Evolutionary conservation across 2,329 filamentous ascomycete genomes (phyloP), one percentile per base, ranked within the genome.

Genomic region (Lecanoromycetidae sp.): DNA sequence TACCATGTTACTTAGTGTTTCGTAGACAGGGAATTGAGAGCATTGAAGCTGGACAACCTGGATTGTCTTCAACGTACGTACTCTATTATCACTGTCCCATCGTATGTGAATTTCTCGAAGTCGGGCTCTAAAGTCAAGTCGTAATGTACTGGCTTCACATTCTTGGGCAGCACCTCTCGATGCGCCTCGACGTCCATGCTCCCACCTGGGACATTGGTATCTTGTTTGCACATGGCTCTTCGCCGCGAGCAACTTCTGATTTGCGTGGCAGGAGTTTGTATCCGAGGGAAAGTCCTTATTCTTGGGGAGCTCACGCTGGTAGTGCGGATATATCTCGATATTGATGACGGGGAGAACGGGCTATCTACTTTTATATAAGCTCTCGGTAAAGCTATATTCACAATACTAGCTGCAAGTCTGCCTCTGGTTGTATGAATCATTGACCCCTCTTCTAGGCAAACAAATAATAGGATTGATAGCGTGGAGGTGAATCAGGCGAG

Each of bases 121-220:
- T 95, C 79, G 46, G 90, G 87, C 69, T 96, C 91, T 53, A 96
- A 74, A 1, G 85, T 91, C 57, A 96, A 68, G 64, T 94, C 79
- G 68, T 96, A 96, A 69, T 96, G 87, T 32, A 75, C 68, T n/a
- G 90, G 88, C 64, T 90, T 83, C 59, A 95, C 87, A 61, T 95
- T 94, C 66, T 81, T 80, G 44, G 90, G 91, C 57, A 96, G 75
- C 55, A 96, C 82, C 71, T 94, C 84, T 58, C 90, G 81, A 54
- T 77, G 79, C 56, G 76, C 74, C 44, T 74, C 66, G 57, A 82
- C 71, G 61, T 80, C 72, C 54, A 75, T 69, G 58, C 72, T 76
- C 57, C 74, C 69, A 53, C 70, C 71, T 20, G 66, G 69, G 53
- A 65, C 66, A 54, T 75, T 77, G 57, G 70, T 71, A 48, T 72